A percentile compares a stretch with the other conserved stretches of the same genome.
Evolutionary conservation across 2,329 filamentous ascomycete species (phyloP).

Genomic region (Hyphodiscus sp.): DNA sequence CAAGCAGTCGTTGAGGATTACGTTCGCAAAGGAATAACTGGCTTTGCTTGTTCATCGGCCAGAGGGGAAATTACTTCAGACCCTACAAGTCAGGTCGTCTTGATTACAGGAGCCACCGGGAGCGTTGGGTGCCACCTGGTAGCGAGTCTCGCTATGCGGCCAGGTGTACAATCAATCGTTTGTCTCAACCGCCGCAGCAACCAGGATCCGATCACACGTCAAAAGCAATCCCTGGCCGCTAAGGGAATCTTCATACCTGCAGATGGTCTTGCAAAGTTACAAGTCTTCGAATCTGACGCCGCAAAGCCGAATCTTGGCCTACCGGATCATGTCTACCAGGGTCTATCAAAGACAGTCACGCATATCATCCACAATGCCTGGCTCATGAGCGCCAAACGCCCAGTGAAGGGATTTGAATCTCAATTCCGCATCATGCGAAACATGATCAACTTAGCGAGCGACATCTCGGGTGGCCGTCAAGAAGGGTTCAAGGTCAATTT

Average conservation of each 20-base stretch:
- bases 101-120: constrained; percentile 35
- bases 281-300: constrained; percentile 36
- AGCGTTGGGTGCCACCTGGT: constrained; percentile 34
- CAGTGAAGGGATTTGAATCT: constrained; percentile 34
- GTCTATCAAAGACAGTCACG: constrained; percentile 36
- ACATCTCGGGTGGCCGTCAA: constrained; percentile 21
- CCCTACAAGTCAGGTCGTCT: constrained; percentile 10
- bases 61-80: not conserved
- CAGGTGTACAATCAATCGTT: constrained; percentile 30
- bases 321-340: constrained; percentile 30
- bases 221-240: constrained; percentile 29
- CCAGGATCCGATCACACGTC: constrained; percentile 27
- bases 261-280: constrained; percentile 31
- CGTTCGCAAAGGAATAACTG: too few species aligned
- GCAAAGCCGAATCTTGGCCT: constrained; percentile 24
- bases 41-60: not conserved
- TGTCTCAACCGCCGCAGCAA: constrained; percentile 41
- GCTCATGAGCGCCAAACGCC: constrained; percentile 40
- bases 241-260: constrained; percentile 23
- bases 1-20: not conserved
- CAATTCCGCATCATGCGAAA: constrained; percentile 41
- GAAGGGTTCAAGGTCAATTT: constrained; percentile 27
- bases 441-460: constrained; percentile 34
- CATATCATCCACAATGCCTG: constrained; percentile 47
- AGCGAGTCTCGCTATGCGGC: constrained; percentile 23